Conservation (phyloP, 495 filamentous ascomycete species). For the Penicillium herquei region DNA sequence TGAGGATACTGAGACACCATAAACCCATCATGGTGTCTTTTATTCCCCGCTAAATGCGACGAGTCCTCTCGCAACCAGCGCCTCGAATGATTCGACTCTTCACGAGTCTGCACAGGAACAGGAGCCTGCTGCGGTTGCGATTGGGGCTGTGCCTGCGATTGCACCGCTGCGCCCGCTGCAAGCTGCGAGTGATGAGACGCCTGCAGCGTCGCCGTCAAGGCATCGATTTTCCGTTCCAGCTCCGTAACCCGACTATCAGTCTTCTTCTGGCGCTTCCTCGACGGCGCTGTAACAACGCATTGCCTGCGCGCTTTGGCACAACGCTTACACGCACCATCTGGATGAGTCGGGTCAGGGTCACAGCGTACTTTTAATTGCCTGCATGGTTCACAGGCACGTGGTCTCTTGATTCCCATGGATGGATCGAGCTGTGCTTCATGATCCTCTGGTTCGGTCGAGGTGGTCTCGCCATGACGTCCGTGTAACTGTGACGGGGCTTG, state of each 20-base stretch:
- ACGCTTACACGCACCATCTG: slow-evolving; percentile 70
- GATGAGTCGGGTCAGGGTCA: slow-evolving; percentile 60
- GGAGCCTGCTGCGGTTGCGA: background rate
- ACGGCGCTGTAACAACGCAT: slow-evolving; percentile 81
- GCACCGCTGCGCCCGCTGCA: background rate
- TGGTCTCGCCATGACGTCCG: background rate
- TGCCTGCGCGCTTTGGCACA: slow-evolving; percentile 79
- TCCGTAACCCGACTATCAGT: slow-evolving; percentile 89
- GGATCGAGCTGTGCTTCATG: slow-evolving; percentile 41
- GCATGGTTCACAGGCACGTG: slow-evolving; percentile 91
- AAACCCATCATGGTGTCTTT: slow-evolving; percentile 21
- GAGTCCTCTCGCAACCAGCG: slow-evolving; percentile 14
- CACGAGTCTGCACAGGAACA: too few species aligned
- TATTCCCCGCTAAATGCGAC: slow-evolving; percentile 16
- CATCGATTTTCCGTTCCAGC: slow-evolving; percentile 92
- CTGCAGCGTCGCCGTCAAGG: slow-evolving; percentile 73
- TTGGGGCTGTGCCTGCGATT: background rate
- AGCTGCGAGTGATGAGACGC: slow-evolving; percentile 35
- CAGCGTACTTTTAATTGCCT: slow-evolving; percentile 88
- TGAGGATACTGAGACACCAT: slow-evolving; percentile 21
- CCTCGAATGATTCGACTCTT: slow-evolving; percentile 5
- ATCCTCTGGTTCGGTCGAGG: slow-evolving; percentile 34
- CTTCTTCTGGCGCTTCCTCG: slow-evolving; percentile 88
- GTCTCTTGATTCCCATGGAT: slow-evolving; percentile 54
- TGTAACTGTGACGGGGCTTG: background rate